phyloP scores from a whole-genome alignment of 306 rosid genomes.

The Phaseolus lunatus region DNA sequence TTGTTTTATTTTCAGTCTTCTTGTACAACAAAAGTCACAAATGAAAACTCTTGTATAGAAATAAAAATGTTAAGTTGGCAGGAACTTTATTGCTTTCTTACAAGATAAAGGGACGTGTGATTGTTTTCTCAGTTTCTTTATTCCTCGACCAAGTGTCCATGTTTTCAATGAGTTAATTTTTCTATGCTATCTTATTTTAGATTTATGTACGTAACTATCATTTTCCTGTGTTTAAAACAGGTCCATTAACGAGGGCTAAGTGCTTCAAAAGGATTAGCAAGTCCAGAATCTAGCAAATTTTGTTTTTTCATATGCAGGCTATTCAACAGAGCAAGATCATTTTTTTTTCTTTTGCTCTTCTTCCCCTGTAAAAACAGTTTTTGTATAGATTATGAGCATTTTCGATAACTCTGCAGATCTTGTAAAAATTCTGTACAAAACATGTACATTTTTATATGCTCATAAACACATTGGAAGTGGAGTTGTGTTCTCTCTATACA shows the following conservation, averaged over 20 bases:
- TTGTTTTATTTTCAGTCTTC: conserved; percentile 33
- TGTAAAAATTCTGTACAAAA: conserved; percentile 15
- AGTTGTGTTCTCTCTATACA: not conserved
- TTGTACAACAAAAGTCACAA: conserved; percentile 39
- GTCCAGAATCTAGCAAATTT: conserved; percentile 38
- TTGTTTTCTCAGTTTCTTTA: not conserved
- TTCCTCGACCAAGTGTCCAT: not conserved
- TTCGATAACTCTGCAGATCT: not conserved
- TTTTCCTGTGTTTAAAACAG: conserved; percentile 51
- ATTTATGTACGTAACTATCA: conserved; percentile 4
- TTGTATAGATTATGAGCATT: not conserved
- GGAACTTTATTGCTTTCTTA: not conserved
- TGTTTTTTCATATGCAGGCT: not conserved
- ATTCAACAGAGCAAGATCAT: not conserved
- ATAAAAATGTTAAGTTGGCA: conserved; percentile 17
- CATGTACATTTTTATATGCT: not conserved
- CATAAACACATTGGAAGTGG: not conserved
- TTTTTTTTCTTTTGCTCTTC: not conserved
- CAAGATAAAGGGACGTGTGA: conserved; percentile 32
- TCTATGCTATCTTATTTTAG: not conserved
- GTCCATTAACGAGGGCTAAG: conserved; percentile 50
- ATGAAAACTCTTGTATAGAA: conserved; percentile 40
- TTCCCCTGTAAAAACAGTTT: not conserved
- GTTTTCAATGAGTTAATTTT: conserved; percentile 24
- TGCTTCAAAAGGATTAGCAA: conserved; percentile 40